phyloP scores from a whole-genome alignment of 2,329 filamentous ascomycete species.

The Colletotrichum sp. region DNA sequence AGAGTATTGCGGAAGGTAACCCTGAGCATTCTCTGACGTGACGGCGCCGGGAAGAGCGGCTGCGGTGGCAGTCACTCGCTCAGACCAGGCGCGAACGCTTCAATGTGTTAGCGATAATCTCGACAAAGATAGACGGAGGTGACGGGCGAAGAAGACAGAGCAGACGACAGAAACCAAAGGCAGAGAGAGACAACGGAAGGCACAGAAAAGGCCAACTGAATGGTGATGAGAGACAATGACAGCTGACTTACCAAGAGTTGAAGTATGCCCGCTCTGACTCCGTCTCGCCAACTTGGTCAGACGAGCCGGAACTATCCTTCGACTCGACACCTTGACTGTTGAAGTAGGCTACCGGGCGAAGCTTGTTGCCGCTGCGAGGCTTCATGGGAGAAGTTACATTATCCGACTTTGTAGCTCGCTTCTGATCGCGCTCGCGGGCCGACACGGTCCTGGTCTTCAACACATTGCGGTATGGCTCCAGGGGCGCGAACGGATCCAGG shows the following conservation, averaged over 20 bases:
- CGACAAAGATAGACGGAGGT: not conserved
- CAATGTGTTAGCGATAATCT: not conserved
- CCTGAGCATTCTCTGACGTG: constrained; percentile 57
- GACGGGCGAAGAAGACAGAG: not conserved
- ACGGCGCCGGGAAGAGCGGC: constrained; percentile 50
- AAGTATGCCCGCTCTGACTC: constrained; percentile 54
- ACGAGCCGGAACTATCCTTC: constrained; percentile 2
- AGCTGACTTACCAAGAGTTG: constrained; percentile 26
- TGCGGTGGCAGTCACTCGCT: constrained; percentile 54
- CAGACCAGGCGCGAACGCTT: constrained; percentile 16
- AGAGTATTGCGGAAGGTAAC: constrained; percentile 57
- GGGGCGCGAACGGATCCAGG: constrained; percentile 11
- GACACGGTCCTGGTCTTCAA: not conserved
- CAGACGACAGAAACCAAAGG: not conserved
- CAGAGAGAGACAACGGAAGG: not conserved
- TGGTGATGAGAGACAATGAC: not conserved
- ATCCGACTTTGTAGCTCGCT: constrained; percentile 21
- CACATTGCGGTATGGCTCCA: constrained; percentile 6
- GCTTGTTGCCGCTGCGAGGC: constrained; percentile 4
- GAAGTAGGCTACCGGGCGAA: constrained; percentile 9
- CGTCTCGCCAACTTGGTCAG: constrained; percentile 33
- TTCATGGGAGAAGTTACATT: constrained; percentile 19
- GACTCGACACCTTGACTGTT: constrained; percentile 16
- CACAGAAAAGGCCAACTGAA: not conserved
- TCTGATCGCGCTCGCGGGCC: not conserved